These are phyloP conservation scores for Trichoderma endophyticum DNA, from an alignment of 2,329 filamentous ascomycete species.

Conservation along the genomic window DNA sequence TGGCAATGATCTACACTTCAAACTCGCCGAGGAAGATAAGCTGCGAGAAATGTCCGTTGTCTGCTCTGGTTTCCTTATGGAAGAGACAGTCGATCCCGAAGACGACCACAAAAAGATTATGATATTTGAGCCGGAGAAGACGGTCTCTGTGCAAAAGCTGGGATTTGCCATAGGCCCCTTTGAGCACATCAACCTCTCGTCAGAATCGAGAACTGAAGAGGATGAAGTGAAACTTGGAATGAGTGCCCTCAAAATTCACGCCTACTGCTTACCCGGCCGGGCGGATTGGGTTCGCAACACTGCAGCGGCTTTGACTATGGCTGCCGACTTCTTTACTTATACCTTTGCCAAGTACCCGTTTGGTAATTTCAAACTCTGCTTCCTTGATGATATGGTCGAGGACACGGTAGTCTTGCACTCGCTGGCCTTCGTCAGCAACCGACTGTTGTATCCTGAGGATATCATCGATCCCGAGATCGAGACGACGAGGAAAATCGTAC, in stretches of 20 bases:
- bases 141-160: constrained; percentile 81
- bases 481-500: constrained; percentile 74
- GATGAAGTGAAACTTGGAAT: constrained; percentile 87
- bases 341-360: constrained; percentile 90
- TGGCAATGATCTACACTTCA: constrained; percentile 41
- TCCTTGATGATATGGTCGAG: constrained; percentile 81
- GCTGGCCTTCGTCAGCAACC: constrained; percentile 81
- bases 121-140: constrained; percentile 72
- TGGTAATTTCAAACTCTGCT: constrained; percentile 86
- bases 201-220: constrained; percentile 83
- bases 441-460: constrained; percentile 78
- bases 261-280: constrained; percentile 83
- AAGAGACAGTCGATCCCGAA: constrained; percentile 73
- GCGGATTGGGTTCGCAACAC: constrained; percentile 82
- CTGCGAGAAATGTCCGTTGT: constrained; percentile 84
- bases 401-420: constrained; percentile 77
- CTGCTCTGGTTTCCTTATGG: constrained; percentile 83
- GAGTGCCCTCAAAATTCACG: constrained; percentile 84
- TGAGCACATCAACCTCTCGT: constrained; percentile 81
- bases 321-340: constrained; percentile 87
- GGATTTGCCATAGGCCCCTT: constrained; percentile 95
- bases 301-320: constrained; percentile 77
- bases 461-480: constrained; percentile 83
- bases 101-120: constrained; percentile 84
- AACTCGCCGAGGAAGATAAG: constrained; percentile 73